Evolutionary conservation across 306 rosid genomes (phyloP).

Genomic region (Glycine latifolia): DNA sequence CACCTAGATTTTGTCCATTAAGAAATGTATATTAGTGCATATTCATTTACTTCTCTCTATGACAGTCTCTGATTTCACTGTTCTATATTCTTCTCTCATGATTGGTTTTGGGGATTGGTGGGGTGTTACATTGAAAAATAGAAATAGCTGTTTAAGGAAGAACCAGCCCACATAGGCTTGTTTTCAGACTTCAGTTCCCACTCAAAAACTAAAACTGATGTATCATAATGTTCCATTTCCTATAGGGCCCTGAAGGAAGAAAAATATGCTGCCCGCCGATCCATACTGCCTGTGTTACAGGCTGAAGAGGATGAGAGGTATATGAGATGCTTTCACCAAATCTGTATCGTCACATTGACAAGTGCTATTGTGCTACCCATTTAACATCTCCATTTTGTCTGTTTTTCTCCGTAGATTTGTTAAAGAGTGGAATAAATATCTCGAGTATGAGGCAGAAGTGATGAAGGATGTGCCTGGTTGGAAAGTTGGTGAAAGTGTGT

Average conservation of each 20-base stretch:
- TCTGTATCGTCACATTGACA: constrained; percentile 2
- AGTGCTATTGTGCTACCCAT: neutral
- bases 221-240: constrained; percentile 35
- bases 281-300: constrained; percentile 90
- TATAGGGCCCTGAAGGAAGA: constrained; percentile 91
- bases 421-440: constrained; percentile 95
- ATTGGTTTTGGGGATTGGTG: constrained; percentile 16
- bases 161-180: neutral
- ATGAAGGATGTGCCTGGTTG: constrained; percentile 99
- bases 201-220: constrained; percentile 21
- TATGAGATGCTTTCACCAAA: neutral
- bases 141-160: constrained; percentile 3
- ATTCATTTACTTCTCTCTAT: neutral
- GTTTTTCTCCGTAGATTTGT: constrained; percentile 71
- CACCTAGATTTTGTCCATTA: neutral
- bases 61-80: neutral
- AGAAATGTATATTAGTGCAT: neutral
- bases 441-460: constrained; percentile 93
- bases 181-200: neutral
- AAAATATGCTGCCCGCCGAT: constrained; percentile 89
- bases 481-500: constrained; percentile 97
- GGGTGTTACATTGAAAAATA: neutral
- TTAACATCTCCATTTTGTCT: constrained; percentile 24
- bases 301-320: constrained; percentile 99
- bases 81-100: neutral